Percentiles rank a stretch among this genome's conserved stretches.
Evolutionary conservation across 257 asterid species (phyloP).

Genomic region (Apocynum venetum): DNA sequence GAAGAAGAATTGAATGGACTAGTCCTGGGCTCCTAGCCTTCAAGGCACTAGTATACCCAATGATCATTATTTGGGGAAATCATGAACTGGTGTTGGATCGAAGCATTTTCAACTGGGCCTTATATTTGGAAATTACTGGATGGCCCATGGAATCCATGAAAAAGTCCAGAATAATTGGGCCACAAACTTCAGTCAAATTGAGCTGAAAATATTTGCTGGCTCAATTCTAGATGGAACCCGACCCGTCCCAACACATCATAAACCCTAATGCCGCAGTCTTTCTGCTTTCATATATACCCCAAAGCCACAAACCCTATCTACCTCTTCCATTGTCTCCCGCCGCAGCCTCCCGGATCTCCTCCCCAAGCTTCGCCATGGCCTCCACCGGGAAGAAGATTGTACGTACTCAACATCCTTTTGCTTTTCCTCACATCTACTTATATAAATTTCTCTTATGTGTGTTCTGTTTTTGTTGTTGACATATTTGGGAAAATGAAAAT

Average conservation of each 20-base stretch:
- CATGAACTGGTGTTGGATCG: too few relatives aligned
- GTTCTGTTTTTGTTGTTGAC: background rate
- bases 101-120: too few relatives aligned
- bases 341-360: slow-evolving; percentile 14
- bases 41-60: too few relatives aligned
- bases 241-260: background rate
- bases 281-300: background rate
- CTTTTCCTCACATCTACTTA: background rate
- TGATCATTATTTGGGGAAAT: too few relatives aligned
- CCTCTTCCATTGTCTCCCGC: slow-evolving; percentile 14
- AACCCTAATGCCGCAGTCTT: background rate
- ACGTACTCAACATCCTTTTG: background rate
- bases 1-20: too few relatives aligned
- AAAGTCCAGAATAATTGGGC: background rate
- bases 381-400: slow-evolving; percentile 54
- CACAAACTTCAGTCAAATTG: background rate
- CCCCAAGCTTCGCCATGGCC: slow-evolving; percentile 26
- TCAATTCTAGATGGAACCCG: background rate
- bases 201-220: background rate
- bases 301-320: background rate
- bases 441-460: background rate
- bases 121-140: background rate
- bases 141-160: too few relatives aligned
- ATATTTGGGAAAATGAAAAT: background rate
- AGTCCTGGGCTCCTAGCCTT: too few relatives aligned